Percentiles rank a stretch among this genome's conserved stretches.
These are phyloP conservation scores for Guillardia theta DNA, from an alignment of 78 protist genomes.

Conservation along the genomic window DNA sequence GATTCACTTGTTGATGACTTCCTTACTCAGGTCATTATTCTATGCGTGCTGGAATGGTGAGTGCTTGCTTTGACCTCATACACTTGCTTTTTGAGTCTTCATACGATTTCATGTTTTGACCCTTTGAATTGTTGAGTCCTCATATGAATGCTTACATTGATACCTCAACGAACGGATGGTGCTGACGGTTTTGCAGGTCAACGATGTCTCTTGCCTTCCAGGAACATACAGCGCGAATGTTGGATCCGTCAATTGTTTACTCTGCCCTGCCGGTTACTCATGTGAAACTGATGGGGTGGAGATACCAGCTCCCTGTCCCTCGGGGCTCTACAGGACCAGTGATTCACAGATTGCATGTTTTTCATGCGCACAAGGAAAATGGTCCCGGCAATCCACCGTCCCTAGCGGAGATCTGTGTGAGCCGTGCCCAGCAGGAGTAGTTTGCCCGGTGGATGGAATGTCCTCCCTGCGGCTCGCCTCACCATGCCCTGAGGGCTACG, in stretches of 20 bases:
- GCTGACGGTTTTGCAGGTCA: too few relatives aligned
- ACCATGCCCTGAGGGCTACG: constrained; percentile 37
- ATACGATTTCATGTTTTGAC: too few relatives aligned
- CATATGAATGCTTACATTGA: too few relatives aligned
- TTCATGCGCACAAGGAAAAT: background rate
- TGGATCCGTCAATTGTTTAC: background rate
- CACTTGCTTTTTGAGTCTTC: too few relatives aligned
- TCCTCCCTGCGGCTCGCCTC: background rate
- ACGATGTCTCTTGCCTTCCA: background rate
- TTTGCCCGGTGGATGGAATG: background rate
- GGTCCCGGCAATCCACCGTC: background rate
- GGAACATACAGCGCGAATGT: background rate
- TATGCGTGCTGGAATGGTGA: background rate
- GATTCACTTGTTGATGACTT: background rate
- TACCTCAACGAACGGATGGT: too few relatives aligned
- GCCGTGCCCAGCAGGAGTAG: constrained; percentile 31
- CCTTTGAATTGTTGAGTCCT: too few relatives aligned
- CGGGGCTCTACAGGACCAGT: background rate
- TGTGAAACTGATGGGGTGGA: background rate
- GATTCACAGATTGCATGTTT: background rate
- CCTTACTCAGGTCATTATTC: background rate
- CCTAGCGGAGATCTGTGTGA: background rate
- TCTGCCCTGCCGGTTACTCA: background rate
- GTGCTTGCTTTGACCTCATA: too few relatives aligned
- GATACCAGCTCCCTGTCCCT: background rate